Percentiles rank a stretch among this genome's conserved stretches.
These are phyloP conservation scores for Picea mariana DNA, from an alignment of 83 land plant species.

Conservation along the genomic window DNA sequence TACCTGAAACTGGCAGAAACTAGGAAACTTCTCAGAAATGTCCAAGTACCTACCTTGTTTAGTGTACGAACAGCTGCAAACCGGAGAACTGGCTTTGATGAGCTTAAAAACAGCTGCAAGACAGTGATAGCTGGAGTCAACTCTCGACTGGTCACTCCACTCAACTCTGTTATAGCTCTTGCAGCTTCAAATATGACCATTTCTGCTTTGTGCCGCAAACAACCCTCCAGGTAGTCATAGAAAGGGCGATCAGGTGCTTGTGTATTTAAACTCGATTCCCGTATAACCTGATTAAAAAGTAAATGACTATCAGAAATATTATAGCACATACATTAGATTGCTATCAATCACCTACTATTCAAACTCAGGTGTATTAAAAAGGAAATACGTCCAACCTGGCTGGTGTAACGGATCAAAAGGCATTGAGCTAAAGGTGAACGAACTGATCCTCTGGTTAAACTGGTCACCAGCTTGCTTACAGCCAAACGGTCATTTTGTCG, in stretches of 20 bases:
- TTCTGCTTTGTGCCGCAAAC: conserved; percentile 92
- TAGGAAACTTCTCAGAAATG: too few species aligned
- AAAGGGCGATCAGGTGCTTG: conserved; percentile 91
- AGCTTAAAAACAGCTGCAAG: conserved; percentile 88
- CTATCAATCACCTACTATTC: too few species aligned
- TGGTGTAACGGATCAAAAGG: conserved; percentile 88
- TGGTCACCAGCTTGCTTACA: conserved; percentile 89
- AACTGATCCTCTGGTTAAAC: conserved; percentile 85
- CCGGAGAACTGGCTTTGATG: conserved; percentile 93
- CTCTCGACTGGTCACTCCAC: conserved; percentile 84
- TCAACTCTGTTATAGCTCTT: conserved; percentile 85
- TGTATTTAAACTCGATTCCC: conserved; percentile 68
- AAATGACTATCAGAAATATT: neutral
- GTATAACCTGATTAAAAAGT: conserved; percentile 65
- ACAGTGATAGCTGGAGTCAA: conserved; percentile 97
- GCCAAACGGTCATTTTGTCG: conserved; percentile 97
- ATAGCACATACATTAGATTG: neutral
- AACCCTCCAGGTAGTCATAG: conserved; percentile 89
- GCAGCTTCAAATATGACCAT: conserved; percentile 99
- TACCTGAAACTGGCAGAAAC: too few species aligned
- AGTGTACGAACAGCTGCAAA: conserved; percentile 99
- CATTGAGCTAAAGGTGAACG: conserved; percentile 98
- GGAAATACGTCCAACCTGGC: conserved; percentile 58
- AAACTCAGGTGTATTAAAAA: neutral
- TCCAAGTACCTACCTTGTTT: conserved; percentile 64